Evolutionary conservation across 768 basidiomycete genomes (phyloP), one percentile per base, ranked within the genome.

Genomic region (Tricholoma sp.): DNA sequence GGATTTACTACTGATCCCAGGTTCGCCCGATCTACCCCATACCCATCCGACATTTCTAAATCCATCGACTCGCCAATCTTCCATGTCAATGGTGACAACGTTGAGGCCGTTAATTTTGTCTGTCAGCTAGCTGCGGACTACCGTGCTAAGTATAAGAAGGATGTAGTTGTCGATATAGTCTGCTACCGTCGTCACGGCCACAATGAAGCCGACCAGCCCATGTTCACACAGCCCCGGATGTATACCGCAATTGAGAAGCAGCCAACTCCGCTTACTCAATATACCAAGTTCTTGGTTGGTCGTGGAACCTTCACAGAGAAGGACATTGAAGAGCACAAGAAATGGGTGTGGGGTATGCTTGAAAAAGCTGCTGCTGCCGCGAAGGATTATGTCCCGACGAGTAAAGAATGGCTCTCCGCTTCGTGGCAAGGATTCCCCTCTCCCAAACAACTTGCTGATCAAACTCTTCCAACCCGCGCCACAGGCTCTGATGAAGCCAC

Each of bases 171-270:
- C 59, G 96, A 99, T 72, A 93, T 99, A 56, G 95, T 99, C 56
- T 99, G 97, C 76, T 99, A 98, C 77, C 91, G 97, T 61, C 93
- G 94, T 54, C 86, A 98, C 68, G 97, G 97, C n/a, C 97, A 99
- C 76, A 99, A 99, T 72, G 97, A 99, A 74, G 98, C 94, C 9
- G 97, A 99, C 68, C 97, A 99, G 71, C 97, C 97, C 24, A 89
- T 85, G 71, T 99, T 99, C 78, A 98, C 97, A 9, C 97, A 99
- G 71, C 97, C 97, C 6, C 82, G 91, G 61, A 99, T 98, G 97
- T 99, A 99, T 79, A 82, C 93, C 71, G 92, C 94, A 31, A 97
- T 99, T 68, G 86, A 86, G 74, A 89, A 91, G 65, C 94, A 98
- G 73, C 91, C 90, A 2, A 94, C 95, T 1, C 84, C 94, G 4